phyloP scores from a whole-genome alignment of 2,329 filamentous ascomycete species.

The Trichophyton simii region DNA sequence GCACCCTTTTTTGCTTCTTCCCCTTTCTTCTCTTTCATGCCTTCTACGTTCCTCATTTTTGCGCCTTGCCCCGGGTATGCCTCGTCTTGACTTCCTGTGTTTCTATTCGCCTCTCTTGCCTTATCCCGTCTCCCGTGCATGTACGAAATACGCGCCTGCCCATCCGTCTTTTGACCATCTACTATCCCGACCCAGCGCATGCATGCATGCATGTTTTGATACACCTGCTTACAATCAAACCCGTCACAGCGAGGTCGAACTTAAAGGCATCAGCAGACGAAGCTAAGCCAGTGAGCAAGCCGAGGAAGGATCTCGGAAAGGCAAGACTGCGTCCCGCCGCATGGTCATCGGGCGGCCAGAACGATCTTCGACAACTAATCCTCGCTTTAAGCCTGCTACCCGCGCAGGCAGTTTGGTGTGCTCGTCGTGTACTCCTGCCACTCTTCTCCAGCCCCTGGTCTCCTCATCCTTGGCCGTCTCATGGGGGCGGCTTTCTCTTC shows the following conservation, averaged over 20 bases:
- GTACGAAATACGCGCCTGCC: neutral
- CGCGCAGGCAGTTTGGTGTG: neutral
- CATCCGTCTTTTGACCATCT: neutral
- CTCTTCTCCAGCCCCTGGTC: neutral
- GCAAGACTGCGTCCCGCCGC: neutral
- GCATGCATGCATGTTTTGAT: neutral
- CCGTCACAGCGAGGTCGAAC: slow-evolving; percentile 51
- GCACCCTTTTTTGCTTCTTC: neutral
- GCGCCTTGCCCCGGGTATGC: too few species aligned
- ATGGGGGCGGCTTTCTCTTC: neutral
- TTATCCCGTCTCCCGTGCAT: neutral
- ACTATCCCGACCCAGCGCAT: neutral
- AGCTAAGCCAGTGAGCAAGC: slow-evolving; percentile 26
- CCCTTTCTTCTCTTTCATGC: neutral
- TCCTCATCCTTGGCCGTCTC: neutral
- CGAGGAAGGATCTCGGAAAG: slow-evolving; percentile 11
- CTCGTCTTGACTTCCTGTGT: neutral
- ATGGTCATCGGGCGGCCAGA: neutral
- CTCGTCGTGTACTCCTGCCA: neutral
- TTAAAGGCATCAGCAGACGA: slow-evolving; percentile 47
- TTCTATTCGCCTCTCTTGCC: too few species aligned
- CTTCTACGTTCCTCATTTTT: neutral
- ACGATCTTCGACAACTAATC: neutral
- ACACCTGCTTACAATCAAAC: slow-evolving; percentile 7
- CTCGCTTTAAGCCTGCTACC: neutral